These are phyloP conservation scores for Castanea sativa DNA, from an alignment of 306 rosid genomes.

Conservation along the genomic window DNA sequence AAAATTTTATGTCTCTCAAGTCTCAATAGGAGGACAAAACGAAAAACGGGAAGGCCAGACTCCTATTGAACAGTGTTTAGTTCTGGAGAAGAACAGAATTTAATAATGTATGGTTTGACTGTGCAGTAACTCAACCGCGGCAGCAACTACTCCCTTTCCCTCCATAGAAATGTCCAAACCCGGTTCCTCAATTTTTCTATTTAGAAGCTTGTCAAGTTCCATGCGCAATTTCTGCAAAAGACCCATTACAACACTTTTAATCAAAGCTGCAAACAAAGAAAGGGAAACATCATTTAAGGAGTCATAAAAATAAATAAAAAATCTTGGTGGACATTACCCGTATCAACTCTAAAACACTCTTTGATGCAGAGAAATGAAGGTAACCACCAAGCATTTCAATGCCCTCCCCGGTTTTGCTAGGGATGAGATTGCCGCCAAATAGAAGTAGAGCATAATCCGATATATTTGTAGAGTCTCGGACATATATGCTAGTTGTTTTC, in stretches of 20 bases:
- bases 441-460: conserved; percentile 89
- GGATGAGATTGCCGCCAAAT: conserved; percentile 81
- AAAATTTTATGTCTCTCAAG: background rate
- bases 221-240: conserved; percentile 71
- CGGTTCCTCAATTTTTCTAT: conserved; percentile 78
- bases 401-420: conserved; percentile 73
- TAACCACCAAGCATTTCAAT: conserved; percentile 98
- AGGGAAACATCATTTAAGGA: background rate
- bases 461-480: conserved; percentile 88
- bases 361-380: conserved; percentile 92
- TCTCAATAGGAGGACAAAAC: background rate
- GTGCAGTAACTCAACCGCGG: conserved; percentile 80
- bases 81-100: too few species aligned
- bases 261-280: background rate
- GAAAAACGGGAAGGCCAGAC: too few species aligned
- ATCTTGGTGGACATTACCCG: conserved; percentile 48
- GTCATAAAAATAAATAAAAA: conserved; percentile 7
- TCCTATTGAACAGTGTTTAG: background rate
- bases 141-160: conserved; percentile 83
- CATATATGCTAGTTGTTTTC: conserved; percentile 70
- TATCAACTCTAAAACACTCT: conserved; percentile 77
- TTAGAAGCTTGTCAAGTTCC: conserved; percentile 85
- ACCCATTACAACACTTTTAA: conserved; percentile 9
- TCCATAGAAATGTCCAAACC: conserved; percentile 67
- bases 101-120: conserved; percentile 27